Evolutionary conservation across 257 asterid genomes (phyloP), one percentile per base, ranked within the genome.

Genomic region (Forsythia suspensa): DNA sequence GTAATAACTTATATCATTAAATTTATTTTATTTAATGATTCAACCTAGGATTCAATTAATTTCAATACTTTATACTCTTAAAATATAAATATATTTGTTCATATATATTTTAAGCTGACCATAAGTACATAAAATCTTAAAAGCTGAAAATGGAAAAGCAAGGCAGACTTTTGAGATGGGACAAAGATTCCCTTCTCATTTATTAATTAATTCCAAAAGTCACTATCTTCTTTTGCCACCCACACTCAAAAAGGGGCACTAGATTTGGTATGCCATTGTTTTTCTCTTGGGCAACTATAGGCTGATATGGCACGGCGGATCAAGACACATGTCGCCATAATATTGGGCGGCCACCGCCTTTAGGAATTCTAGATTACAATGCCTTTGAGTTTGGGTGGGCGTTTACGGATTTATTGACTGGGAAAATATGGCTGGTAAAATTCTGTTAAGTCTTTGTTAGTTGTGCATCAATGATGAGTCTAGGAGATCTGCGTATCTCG

Each of bases 331-430:
- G 80, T 48, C 77, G 10, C 51, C 10, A 4, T 66, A 9, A n/a
- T 63, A 73, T 68, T 82, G 88, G 90, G 72, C 90, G 87, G 87
- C 82, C 86, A 71, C 85, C 85, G 85, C 84, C 78, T 6, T 8
- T 68, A 42, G 51, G 85, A 72, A 69, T 59, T 59, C 10, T 21
- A 29, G 68, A 59, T 59, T 59, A 3, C 37, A 10, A 36, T 3
- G 4, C 24, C 75, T 34, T 55, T n/a, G n/a, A n/a, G n/a, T n/a
- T 52, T 20, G 76, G 63, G 8, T 57, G 68, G 37, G 5, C 15
- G 68, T 59, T 20, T 21, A 8, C 10, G 10, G 68, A 20, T 8
- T 59, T 4, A 20, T 59, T 59, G 68, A 59, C 37, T 4, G 68
- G 11, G 7, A 2, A 8, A 59, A n/a, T 18, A 20, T 11, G 8